Conservation (phyloP, 352 stramenopile species). For the Phytopythium delawarense region DNA sequence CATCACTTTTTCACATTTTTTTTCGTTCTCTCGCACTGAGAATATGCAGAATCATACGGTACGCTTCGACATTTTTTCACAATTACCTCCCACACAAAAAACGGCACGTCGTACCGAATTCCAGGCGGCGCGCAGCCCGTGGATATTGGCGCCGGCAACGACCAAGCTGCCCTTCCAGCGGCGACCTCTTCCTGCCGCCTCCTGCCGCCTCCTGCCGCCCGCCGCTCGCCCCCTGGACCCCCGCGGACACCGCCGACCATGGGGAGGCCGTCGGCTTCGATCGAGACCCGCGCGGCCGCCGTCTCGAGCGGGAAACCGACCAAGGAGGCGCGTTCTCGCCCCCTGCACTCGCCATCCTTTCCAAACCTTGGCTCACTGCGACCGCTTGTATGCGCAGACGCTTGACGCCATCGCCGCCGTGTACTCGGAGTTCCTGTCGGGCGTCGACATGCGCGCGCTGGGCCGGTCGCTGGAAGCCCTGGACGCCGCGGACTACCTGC, state of each 20-base stretch:
- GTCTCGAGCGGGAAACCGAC: constrained; percentile 18
- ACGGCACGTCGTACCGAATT: background rate
- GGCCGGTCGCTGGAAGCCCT: constrained; percentile 20
- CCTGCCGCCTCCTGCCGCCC: background rate
- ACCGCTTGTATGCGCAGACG: constrained; percentile 8
- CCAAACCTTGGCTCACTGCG: background rate
- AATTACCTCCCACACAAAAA: background rate
- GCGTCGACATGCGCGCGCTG: constrained; percentile 15
- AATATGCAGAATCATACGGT: too few species aligned
- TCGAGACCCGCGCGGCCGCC: constrained; percentile 2
- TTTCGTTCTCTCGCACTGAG: too few species aligned
- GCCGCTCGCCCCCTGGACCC: background rate
- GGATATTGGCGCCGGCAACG: background rate
- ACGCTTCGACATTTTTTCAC: too few species aligned
- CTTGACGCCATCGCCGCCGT: constrained; percentile 27
- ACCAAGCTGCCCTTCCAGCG: background rate
- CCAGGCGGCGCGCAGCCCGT: background rate
- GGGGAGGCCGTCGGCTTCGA: background rate
- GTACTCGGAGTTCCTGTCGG: constrained; percentile 30
- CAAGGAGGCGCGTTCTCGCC: constrained; percentile 20
- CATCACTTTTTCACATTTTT: background rate
- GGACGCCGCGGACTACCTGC: constrained; percentile 30
- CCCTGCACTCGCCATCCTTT: background rate
- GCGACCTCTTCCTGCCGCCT: background rate
- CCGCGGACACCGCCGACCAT: background rate